These are phyloP conservation scores for Musa schizocarpa DNA, from an alignment of 176 grass and related monocot species.

Conservation along the genomic window DNA sequence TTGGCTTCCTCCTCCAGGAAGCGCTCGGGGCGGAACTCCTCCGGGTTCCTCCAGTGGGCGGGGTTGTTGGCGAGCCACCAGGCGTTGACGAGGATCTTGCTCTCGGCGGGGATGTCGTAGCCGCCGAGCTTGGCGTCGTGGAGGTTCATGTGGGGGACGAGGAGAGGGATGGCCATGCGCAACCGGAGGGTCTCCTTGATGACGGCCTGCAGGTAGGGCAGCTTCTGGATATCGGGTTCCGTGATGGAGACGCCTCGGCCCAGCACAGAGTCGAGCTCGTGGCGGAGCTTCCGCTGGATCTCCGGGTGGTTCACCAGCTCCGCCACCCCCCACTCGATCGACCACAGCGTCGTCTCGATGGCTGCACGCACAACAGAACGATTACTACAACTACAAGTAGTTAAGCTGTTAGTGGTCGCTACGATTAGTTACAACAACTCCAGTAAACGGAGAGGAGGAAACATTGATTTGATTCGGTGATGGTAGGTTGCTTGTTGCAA, in stretches of 20 bases:
- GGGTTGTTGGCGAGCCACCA: conserved; percentile 97
- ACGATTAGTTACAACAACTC: no score
- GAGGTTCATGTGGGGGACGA: conserved; percentile 99
- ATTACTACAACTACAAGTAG: background rate
- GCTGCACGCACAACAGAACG: conserved; percentile 27
- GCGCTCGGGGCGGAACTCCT: conserved; percentile 75
- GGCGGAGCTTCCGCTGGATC: conserved; percentile 52
- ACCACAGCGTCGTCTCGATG: conserved; percentile 97
- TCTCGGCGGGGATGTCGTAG: conserved; percentile 89
- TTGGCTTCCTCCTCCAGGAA: conserved; percentile 83
- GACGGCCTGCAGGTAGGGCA: conserved; percentile 84
- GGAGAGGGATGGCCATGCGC: conserved; percentile 97
- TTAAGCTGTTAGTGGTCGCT: no score
- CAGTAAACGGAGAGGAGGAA: no score
- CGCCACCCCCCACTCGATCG: conserved; percentile 92
- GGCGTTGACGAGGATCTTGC: conserved; percentile 94
- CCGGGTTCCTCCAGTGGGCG: conserved; percentile 61
- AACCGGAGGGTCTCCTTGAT: conserved; percentile 94
- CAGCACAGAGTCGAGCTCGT: conserved; percentile 50
- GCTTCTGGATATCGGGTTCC: conserved; percentile 70
- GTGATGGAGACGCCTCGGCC: conserved; percentile 43
- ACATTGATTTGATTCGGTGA: no score
- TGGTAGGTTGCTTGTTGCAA: no score
- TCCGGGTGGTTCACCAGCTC: conserved; percentile 90
- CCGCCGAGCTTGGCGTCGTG: conserved; percentile 68